These are phyloP conservation scores for Oryza meridionalis DNA, from an alignment of 176 grass and related monocot genomes.

Conservation along the genomic window DNA sequence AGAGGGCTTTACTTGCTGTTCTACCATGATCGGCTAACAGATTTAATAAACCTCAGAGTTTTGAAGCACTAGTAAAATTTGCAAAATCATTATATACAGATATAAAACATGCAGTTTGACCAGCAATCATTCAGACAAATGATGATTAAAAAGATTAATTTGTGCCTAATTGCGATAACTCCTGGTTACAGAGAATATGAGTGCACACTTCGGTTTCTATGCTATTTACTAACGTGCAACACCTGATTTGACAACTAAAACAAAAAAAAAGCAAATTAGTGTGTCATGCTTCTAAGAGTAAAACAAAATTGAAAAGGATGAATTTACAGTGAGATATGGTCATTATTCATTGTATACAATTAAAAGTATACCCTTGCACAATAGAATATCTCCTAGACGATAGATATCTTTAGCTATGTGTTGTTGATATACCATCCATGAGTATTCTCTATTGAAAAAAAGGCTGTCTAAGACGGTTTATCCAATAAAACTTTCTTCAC, in stretches of 20 bases:
- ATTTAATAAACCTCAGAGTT: slow-evolving; percentile 29
- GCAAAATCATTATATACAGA: slow-evolving; percentile 39
- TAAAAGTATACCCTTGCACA: slow-evolving; percentile 18
- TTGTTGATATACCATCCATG: not conserved
- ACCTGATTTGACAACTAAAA: not conserved
- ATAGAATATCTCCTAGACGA: not conserved
- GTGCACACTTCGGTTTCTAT: slow-evolving; percentile 2
- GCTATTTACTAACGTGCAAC: not conserved
- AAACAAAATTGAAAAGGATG: not conserved
- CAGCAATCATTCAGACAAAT: not conserved
- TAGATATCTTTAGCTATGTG: slow-evolving; percentile 21
- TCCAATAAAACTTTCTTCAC: slow-evolving; percentile 32
- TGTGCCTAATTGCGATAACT: not conserved
- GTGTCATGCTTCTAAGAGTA: not conserved
- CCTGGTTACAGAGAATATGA: not conserved
- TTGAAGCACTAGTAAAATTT: slow-evolving; percentile 29
- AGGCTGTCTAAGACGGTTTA: slow-evolving; percentile 13
- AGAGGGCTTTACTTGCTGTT: slow-evolving; percentile 65
- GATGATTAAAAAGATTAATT: not conserved
- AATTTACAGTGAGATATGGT: slow-evolving; percentile 38
- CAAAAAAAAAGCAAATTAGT: not conserved
- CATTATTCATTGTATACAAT: not conserved
- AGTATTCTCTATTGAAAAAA: slow-evolving; percentile 27
- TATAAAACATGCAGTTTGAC: slow-evolving; percentile 24
- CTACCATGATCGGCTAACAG: slow-evolving; percentile 46